Evolutionary conservation across 441 rosid species (phyloP).

Genomic region (Pelargonium fulgidum): DNA sequence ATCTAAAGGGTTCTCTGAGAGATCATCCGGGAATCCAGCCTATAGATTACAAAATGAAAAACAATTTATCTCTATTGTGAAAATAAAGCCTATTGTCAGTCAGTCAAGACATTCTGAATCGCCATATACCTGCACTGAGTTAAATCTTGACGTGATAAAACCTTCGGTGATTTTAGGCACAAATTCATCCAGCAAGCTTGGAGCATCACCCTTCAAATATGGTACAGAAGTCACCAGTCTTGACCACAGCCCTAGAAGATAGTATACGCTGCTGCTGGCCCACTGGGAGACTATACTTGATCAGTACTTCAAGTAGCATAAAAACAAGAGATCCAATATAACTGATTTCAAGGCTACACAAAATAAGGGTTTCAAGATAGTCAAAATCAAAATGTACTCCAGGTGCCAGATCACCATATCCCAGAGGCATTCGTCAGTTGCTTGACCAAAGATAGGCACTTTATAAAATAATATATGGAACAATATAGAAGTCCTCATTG

Average conservation of each 20-base stretch:
- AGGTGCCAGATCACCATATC: neutral
- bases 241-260: slow-evolving; percentile 96
- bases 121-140: slow-evolving; percentile 81
- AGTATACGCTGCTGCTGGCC: slow-evolving; percentile 99
- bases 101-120: neutral
- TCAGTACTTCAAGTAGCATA: slow-evolving; percentile 16
- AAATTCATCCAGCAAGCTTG: slow-evolving; percentile 92
- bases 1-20: slow-evolving; percentile 90
- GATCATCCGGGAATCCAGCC: slow-evolving; percentile 84
- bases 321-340: slow-evolving; percentile 13
- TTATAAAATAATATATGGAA: neutral
- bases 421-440: neutral
- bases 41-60: slow-evolving; percentile 21
- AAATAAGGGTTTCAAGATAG: neutral
- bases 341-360: neutral
- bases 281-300: slow-evolving; percentile 44
- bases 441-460: neutral
- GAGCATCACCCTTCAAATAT: slow-evolving; percentile 95
- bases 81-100: neutral
- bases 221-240: slow-evolving; percentile 91
- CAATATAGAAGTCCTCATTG: neutral
- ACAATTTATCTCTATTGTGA: neutral
- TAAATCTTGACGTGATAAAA: slow-evolving; percentile 88
- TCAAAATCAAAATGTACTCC: neutral
- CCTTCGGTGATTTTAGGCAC: slow-evolving; percentile 97